Conservation (phyloP, 164 flowering plant genomes). For the Pachysandra terminalis region DNA sequence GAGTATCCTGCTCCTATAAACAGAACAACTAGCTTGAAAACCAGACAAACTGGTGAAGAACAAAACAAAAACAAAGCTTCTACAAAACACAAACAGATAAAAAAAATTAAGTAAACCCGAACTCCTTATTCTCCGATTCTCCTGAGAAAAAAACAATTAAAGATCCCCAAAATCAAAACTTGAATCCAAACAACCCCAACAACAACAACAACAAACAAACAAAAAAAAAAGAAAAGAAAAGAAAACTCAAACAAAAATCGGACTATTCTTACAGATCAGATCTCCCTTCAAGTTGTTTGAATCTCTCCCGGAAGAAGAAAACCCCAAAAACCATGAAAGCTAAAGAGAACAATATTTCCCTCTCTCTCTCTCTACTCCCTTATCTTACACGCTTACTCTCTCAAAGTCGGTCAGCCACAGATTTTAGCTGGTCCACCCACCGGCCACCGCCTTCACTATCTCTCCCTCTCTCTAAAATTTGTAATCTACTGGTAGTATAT, state of each 20-base stretch:
- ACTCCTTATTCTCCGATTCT: constrained; percentile 15
- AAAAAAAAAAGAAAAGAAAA: too few relatives aligned
- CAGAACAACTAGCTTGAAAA: constrained; percentile 2
- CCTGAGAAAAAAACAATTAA: not conserved
- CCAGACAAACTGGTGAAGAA: not conserved
- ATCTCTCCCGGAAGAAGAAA: constrained; percentile 17
- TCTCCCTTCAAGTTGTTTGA: constrained; percentile 11
- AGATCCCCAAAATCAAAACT: constrained; percentile 3
- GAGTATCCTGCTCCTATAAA: not conserved
- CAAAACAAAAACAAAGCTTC: not conserved
- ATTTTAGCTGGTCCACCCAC: constrained; percentile 23
- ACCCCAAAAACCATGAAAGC: constrained; percentile 17
- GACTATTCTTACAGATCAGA: constrained; percentile 8
- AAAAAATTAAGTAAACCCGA: constrained; percentile 12
- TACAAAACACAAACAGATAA: constrained; percentile 4
- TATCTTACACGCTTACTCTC: constrained; percentile 38
- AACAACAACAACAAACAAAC: too few relatives aligned
- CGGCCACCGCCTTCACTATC: constrained; percentile 32
- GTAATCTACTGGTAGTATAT: not conserved
- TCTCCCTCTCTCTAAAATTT: constrained; percentile 4
- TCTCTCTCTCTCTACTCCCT: constrained; percentile 21
- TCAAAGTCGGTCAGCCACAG: constrained; percentile 45
- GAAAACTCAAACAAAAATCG: not conserved
- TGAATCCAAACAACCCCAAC: constrained; percentile 6
- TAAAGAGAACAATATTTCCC: constrained; percentile 21